A percentile compares a stretch with the other conserved stretches of the same genome.
Conservation (phyloP, 768 basidiomycete species). For the Lactarius tabidus region DNA sequence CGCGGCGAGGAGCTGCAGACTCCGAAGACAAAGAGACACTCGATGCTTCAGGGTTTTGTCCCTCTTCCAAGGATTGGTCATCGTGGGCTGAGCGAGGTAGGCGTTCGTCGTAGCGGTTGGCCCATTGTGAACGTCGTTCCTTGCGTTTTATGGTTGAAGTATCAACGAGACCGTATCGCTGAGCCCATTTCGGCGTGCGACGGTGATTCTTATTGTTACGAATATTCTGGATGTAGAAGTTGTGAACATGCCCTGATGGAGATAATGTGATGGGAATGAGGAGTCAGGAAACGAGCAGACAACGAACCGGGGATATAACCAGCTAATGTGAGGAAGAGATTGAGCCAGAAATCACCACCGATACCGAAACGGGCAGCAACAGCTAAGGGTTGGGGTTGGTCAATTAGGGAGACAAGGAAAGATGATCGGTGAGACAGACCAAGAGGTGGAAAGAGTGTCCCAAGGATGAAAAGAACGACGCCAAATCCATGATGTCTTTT, state of each 20-base stretch:
- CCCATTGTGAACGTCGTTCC: slow-evolving; percentile 82
- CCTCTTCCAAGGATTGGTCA: slow-evolving; percentile 71
- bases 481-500: slow-evolving; percentile 77
- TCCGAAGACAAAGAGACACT: slow-evolving; percentile 32
- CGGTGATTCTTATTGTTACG: slow-evolving; percentile 91
- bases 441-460: slow-evolving; percentile 88
- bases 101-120: slow-evolving; percentile 79
- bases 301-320: slow-evolving; percentile 82
- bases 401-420: slow-evolving; percentile 11
- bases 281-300: slow-evolving; percentile 5
- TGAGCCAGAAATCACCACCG: slow-evolving; percentile 88
- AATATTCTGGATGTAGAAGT: slow-evolving; percentile 95
- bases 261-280: slow-evolving; percentile 15
- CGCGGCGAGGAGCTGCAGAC: slow-evolving; percentile 29
- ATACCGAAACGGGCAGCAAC: slow-evolving; percentile 93
- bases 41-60: slow-evolving; percentile 48
- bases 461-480: slow-evolving; percentile 77
- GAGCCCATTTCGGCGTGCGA: slow-evolving; percentile 95
- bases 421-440: slow-evolving; percentile 45
- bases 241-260: slow-evolving; percentile 75
- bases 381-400: slow-evolving; percentile 44
- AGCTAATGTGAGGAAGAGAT: slow-evolving; percentile 80
- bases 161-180: slow-evolving; percentile 86
- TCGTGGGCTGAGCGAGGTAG: slow-evolving; percentile 65
- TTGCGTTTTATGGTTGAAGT: slow-evolving; percentile 73